Conservation (phyloP, 2,329 filamentous ascomycete genomes). For the Epichloe elymi region DNA sequence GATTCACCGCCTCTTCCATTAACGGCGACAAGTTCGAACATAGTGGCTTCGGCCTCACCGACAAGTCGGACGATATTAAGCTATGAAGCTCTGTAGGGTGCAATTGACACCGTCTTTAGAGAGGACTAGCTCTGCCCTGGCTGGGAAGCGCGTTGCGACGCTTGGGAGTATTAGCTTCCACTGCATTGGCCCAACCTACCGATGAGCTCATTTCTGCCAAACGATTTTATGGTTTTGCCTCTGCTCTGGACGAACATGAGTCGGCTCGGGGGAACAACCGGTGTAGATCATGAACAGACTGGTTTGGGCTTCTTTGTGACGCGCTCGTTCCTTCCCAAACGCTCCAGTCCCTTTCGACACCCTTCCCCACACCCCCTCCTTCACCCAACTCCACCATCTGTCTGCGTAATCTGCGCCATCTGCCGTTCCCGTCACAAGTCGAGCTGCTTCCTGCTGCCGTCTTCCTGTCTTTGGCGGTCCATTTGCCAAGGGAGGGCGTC, state of each 20-base stretch:
- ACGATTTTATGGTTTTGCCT: neutral
- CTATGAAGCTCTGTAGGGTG: neutral
- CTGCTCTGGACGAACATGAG: neutral
- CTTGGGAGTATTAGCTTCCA: too few species aligned
- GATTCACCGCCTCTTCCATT: too few species aligned
- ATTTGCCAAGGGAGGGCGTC: constrained; percentile 1
- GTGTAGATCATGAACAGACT: too few species aligned
- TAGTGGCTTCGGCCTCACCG: neutral
- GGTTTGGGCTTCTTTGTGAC: neutral
- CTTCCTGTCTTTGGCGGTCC: neutral
- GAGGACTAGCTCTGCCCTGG: too few species aligned
- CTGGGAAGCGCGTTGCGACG: too few species aligned
- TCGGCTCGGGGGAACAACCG: too few species aligned
- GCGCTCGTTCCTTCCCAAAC: constrained; percentile 1
- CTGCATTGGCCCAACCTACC: too few species aligned
- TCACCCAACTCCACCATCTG: neutral
- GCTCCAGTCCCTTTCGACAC: neutral
- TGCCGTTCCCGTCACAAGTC: constrained; percentile 1
- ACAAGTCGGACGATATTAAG: neutral
- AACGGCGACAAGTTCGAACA: neutral
- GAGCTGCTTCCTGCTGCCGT: neutral
- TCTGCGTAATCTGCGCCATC: neutral
- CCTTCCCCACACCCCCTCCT: neutral
- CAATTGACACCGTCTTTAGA: neutral
- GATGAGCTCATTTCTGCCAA: too few species aligned